Base-by-base conservation (phyloP, 768 basidiomycete species). In the Pleurotus platypus region DNA sequence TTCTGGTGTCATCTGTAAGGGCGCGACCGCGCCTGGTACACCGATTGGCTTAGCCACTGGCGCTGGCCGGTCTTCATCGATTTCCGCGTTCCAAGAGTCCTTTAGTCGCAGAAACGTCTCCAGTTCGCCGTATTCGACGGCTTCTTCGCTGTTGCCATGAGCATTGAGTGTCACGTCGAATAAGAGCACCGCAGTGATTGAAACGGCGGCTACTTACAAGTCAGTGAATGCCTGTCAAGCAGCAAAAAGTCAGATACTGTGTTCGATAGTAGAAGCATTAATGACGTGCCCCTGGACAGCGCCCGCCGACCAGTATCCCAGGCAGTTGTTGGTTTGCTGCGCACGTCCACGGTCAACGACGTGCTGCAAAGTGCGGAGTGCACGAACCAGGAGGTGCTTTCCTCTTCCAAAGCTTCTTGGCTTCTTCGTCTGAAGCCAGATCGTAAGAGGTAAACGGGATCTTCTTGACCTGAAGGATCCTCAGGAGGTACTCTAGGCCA, bases 391-490 rank as follows among this genome's bases (percentile, higher is more conserved):
- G 63, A 38, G 92, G 92, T 0, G 87, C 89, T 67, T 87, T 94
- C 62, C 92, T 78, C 69, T 79, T 87, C 92, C 92, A 94, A 20
- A 92, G 69, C 26, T 75, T 70, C 64, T 92, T 93, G 13, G 92
- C 90, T 16, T 84, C 80, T 64, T 88, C 87, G 66, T 94, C 90
- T 3, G 88, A 90, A 26, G 92, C 92, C 39, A 94, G 79, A 70
- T 94, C 92, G 65, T 91, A 94, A 8, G 89, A 87, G 0, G 75
- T 85, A 72, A 87, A 94, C 5, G 83, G 78, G 50, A 93, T 89
- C 75, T 89, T 92, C 81, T 91, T 90, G 68, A 87, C 84, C 70
- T 94, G 92, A 53, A 94, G 75, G 55, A 87, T 89, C 49, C 92
- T 84, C 55, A 94, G 68, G 43, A 94, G 73, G 66, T 91, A 92